These are phyloP conservation scores for Penicillium nucicola DNA, from an alignment of 495 filamentous ascomycete genomes.

Conservation along the genomic window DNA sequence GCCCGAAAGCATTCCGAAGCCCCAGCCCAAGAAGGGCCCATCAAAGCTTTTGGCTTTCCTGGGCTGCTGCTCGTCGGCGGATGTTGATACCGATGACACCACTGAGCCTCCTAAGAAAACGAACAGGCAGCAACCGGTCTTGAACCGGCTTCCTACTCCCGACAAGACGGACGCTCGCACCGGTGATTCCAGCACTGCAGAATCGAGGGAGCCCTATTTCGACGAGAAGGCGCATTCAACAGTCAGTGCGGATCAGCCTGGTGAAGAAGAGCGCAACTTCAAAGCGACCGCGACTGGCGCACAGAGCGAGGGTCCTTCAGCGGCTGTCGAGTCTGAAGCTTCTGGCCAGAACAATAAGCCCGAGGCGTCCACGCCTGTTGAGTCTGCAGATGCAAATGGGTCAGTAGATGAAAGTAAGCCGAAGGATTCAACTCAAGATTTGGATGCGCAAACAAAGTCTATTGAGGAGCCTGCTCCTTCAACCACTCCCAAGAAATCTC, in stretches of 20 bases:
- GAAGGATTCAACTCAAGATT: conserved; percentile 3
- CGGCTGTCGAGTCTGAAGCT: conserved; percentile 14
- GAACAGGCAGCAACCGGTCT: conserved; percentile 49
- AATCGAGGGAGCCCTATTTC: conserved; percentile 51
- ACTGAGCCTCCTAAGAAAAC: conserved; percentile 66
- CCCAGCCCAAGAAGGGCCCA: conserved; percentile 56
- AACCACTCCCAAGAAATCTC: conserved; percentile 9
- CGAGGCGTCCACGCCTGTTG: neutral
- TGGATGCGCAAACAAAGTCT: conserved; percentile 7
- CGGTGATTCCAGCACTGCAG: conserved; percentile 52
- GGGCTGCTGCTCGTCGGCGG: conserved; percentile 75
- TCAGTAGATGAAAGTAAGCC: conserved; percentile 11
- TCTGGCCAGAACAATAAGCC: conserved; percentile 4
- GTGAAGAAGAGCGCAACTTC: conserved; percentile 30
- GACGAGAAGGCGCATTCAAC: conserved; percentile 51
- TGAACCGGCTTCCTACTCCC: conserved; percentile 52
- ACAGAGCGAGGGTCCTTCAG: conserved; percentile 25
- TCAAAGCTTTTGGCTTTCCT: conserved; percentile 67
- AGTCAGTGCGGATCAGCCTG: conserved; percentile 33
- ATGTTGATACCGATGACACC: conserved; percentile 57
- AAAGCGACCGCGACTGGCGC: conserved; percentile 13
- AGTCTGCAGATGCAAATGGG: conserved; percentile 4
- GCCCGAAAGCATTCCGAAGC: conserved; percentile 39
- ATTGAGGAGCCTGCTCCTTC: conserved; percentile 11
- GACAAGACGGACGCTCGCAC: conserved; percentile 49